These are phyloP conservation scores for Suillus alpinus DNA, from an alignment of 768 basidiomycete species.

Conservation along the genomic window DNA sequence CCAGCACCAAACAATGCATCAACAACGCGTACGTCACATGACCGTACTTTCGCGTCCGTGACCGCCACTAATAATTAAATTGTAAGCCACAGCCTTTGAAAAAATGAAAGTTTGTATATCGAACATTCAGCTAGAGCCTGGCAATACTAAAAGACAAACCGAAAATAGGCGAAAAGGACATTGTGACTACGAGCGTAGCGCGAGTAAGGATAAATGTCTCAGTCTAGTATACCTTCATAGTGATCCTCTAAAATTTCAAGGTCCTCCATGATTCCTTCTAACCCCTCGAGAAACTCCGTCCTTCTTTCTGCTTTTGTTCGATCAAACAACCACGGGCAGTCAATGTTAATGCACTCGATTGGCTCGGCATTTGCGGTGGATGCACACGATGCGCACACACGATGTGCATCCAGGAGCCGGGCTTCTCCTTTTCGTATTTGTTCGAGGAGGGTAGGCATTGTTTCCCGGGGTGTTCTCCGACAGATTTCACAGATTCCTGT, in stretches of 20 bases:
- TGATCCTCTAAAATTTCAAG: constrained; percentile 12
- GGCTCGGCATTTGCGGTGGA: constrained; percentile 52
- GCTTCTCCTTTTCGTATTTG: constrained; percentile 54
- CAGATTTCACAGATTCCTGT: constrained; percentile 70
- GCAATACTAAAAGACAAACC: neutral
- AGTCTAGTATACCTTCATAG: neutral
- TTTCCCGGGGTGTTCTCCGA: constrained; percentile 44
- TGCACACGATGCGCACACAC: constrained; percentile 72
- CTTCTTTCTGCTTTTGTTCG: constrained; percentile 56
- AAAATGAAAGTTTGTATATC: too few species aligned
- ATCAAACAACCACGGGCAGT: constrained; percentile 83
- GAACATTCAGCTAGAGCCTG: too few species aligned
- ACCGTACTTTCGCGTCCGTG: constrained; percentile 1
- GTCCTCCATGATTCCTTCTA: constrained; percentile 30
- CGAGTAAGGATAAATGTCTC: neutral
- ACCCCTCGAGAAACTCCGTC: constrained; percentile 25
- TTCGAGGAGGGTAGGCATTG: constrained; percentile 54
- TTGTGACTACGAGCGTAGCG: neutral
- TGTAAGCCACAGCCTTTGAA: too few species aligned
- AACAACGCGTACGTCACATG: constrained; percentile 32
- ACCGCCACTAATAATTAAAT: too few species aligned
- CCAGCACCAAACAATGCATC: constrained; percentile 15
- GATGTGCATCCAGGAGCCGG: constrained; percentile 55
- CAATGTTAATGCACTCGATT: constrained; percentile 76
- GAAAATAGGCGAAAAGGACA: neutral